Percentiles rank a stretch among this genome's conserved stretches.
Evolutionary conservation across 2,329 filamentous ascomycete species (phyloP).

Genomic region (Dryadomyces sulphureus): DNA sequence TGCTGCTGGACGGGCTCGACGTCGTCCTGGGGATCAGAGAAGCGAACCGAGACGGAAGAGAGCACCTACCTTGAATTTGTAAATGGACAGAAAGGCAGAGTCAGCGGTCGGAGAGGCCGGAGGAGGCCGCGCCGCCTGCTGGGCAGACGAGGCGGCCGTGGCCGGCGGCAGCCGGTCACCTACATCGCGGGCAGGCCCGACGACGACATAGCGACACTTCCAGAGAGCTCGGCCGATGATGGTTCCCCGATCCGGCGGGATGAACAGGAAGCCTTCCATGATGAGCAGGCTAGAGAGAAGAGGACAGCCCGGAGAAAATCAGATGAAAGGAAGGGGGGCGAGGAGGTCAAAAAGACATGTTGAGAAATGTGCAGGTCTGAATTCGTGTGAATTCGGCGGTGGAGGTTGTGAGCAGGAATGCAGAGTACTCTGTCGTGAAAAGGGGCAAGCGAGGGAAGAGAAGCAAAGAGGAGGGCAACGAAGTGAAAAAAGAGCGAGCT

Average conservation of each 20-base stretch:
- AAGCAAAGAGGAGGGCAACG: no score
- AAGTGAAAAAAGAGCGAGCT: no score
- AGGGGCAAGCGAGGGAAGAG: no score
- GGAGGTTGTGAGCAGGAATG: no score
- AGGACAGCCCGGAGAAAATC: no score
- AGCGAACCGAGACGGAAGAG: background rate
- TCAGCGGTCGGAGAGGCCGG: constrained; percentile 18
- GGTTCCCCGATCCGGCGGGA: constrained; percentile 35
- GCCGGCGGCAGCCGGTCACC: constrained; percentile 3
- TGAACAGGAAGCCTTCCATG: constrained; percentile 36
- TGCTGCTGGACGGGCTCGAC: constrained; percentile 38
- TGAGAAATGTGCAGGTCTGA: no score
- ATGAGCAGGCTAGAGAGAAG: no score
- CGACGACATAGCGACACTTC: constrained; percentile 46
- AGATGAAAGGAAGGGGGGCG: no score
- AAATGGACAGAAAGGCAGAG: constrained; percentile 35
- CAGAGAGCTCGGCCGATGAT: constrained; percentile 36
- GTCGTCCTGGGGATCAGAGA: constrained; percentile 27
- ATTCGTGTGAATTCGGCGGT: no score
- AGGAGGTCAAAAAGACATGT: no score
- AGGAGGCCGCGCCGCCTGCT: constrained; percentile 19
- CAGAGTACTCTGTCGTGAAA: no score
- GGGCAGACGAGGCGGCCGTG: background rate
- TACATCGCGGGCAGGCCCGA: constrained; percentile 29
- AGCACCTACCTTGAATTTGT: constrained; percentile 35